These are phyloP conservation scores for Fraxinus greggii DNA, from an alignment of 305 asterid species.

Conservation along the genomic window DNA sequence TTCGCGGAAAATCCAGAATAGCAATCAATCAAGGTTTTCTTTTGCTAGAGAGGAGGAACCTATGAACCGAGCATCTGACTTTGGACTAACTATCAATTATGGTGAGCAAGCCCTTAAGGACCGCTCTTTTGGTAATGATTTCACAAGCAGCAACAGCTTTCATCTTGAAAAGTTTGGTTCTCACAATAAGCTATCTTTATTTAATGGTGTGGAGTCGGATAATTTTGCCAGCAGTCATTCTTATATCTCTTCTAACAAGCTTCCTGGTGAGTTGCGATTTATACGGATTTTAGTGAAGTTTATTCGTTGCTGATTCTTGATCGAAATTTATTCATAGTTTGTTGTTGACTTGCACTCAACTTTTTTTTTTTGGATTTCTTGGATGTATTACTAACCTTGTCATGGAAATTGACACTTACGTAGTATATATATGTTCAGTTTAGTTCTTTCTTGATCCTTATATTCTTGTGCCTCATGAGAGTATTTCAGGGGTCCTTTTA, in stretches of 20 bases:
- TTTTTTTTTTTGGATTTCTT: conserved; percentile 4
- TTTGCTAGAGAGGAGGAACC: conserved; percentile 89
- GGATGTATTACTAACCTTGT: not conserved
- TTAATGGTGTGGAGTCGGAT: conserved; percentile 49
- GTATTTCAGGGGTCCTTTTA: not conserved
- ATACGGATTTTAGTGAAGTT: not conserved
- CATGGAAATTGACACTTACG: not conserved
- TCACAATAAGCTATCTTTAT: conserved; percentile 51
- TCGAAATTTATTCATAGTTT: not conserved
- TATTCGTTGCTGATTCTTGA: not conserved
- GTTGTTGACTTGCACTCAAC: not conserved
- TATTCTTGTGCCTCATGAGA: not conserved
- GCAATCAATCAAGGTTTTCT: conserved; percentile 86
- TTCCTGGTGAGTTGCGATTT: conserved; percentile 48
- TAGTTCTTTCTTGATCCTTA: not conserved
- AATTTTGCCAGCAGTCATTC: conserved; percentile 38
- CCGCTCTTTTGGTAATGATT: conserved; percentile 44
- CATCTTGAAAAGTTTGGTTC: conserved; percentile 45
- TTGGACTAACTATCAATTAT: conserved; percentile 44
- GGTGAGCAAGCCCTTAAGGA: conserved; percentile 45
- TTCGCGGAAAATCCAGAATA: conserved; percentile 58
- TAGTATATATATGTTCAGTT: not conserved
- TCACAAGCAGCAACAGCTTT: conserved; percentile 39
- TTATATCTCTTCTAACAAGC: conserved; percentile 44
- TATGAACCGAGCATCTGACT: conserved; percentile 35